Base-by-base conservation (phyloP, 2,329 filamentous ascomycete species). In the Microcyclospora pomicola region DNA sequence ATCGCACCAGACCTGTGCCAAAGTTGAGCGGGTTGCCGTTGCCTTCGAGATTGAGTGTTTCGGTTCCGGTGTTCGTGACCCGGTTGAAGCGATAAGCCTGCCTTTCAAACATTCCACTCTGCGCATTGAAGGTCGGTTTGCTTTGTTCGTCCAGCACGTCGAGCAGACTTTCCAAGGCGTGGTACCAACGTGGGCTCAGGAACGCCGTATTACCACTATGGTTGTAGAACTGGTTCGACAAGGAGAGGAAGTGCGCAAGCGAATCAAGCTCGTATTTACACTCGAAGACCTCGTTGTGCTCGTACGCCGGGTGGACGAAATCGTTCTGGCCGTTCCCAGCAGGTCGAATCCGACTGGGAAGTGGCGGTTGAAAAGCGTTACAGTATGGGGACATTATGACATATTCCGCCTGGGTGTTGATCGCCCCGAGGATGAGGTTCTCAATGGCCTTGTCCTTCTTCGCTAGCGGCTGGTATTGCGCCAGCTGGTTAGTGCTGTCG, bases 211-310 rank as follows among this genome's bases (percentile, higher is more conserved):
- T 88, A 2, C 71, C 71, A 0, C 85, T 92, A 53, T 83, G 72
- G 30, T 81, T 75, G 62, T 91, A 72, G 61, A 93, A 96, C 49
- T 94, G 78, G 52, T 94, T 95, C 13, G 72, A 75, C 2, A 98
- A 65, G 0, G 82, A 77, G 5, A 98, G 71, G 59, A 98, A 98
- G 55, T 92, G 80, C 0, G 87, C 91, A 0, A 98, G 69, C 7
- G 87, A 95, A 62, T 98, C 91, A 15, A 98, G 76, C 65, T 98
- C 91, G 61, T 96, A 98, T 63, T 98, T 98, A 73, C 91, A 98
- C 62, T 98, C 91, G 48, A 95, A 98, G 3, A 98, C 91, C 35
- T 78, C 73, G 0, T 70, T 74, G 0, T 80, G 80, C 53, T 96
- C 86, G 55, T 93, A 96, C 1, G 70, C 68, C 0, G 91, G 91